A percentile compares a stretch with the other conserved stretches of the same genome.
These are phyloP conservation scores for Talaromyces sp. DNA, from an alignment of 2,329 filamentous ascomycete species.

Conservation along the genomic window DNA sequence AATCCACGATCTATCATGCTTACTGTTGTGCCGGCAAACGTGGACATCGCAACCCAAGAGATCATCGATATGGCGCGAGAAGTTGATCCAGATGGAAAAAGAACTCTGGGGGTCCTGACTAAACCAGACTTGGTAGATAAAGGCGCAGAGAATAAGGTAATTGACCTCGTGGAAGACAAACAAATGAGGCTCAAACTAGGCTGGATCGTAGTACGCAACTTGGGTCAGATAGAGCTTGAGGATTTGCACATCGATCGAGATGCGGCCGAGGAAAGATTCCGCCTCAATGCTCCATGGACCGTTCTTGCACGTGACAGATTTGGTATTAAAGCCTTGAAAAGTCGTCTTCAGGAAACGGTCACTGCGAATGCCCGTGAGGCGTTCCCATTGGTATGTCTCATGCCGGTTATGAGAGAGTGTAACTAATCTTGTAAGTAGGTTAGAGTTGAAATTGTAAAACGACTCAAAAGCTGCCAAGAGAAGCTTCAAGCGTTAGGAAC, in stretches of 20 bases:
- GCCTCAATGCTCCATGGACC: conserved; percentile 31
- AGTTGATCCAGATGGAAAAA: conserved; percentile 87
- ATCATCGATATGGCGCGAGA: conserved; percentile 92
- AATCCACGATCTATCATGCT: conserved; percentile 98
- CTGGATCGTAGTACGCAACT: conserved; percentile 95
- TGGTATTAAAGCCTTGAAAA: conserved; percentile 37
- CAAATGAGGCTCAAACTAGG: conserved; percentile 96
- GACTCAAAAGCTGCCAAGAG: not conserved
- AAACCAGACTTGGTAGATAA: conserved; percentile 99
- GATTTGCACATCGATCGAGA: conserved; percentile 62
- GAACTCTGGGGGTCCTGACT: conserved; percentile 94
- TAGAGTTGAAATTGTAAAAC: not conserved
- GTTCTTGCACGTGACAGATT: conserved; percentile 30
- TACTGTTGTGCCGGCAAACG: conserved; percentile 93
- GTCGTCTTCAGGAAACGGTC: conserved; percentile 38
- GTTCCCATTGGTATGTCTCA: conserved; percentile 36
- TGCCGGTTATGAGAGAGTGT: not conserved
- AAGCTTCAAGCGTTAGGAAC: not conserved
- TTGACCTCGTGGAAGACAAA: conserved; percentile 91
- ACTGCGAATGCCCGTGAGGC: conserved; percentile 38
- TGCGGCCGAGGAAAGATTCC: conserved; percentile 30
- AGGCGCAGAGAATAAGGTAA: conserved; percentile 72
- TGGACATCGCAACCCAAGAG: conserved; percentile 97
- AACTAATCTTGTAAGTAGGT: not conserved
- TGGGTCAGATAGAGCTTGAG: conserved; percentile 96